phyloP scores from a whole-genome alignment of 1,284 basidiomycete species.

The Puccinia horiana region DNA sequence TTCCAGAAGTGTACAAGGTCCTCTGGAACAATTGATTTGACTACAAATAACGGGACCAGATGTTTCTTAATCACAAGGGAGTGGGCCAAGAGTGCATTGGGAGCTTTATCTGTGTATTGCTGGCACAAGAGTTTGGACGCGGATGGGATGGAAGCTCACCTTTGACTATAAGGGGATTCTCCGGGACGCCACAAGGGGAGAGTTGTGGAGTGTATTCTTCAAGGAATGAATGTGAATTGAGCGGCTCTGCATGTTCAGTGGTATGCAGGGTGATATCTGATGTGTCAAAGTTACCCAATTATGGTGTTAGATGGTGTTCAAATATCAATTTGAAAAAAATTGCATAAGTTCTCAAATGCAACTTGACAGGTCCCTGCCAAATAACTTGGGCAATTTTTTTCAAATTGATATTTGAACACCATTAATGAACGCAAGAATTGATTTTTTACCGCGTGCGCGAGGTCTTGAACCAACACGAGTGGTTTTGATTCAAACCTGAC shows the following conservation, averaged over 20 bases:
- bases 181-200: not conserved
- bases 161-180: not conserved
- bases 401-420: too few relatives aligned
- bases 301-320: too few relatives aligned
- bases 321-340: too few relatives aligned
- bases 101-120: too few relatives aligned
- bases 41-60: too few relatives aligned
- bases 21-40: too few relatives aligned
- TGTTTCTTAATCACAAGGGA: too few relatives aligned
- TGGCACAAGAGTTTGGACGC: not conserved
- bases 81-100: too few relatives aligned
- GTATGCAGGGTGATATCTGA: constrained; percentile 11
- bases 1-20: too few relatives aligned
- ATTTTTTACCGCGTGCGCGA: not conserved
- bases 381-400: too few relatives aligned
- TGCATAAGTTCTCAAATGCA: too few relatives aligned
- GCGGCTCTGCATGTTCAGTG: not conserved
- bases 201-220: not conserved
- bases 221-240: not conserved
- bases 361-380: too few relatives aligned
- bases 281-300: not conserved
- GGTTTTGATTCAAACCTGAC: not conserved
- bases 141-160: not conserved
- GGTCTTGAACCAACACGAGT: not conserved
- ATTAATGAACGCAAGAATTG: not conserved